Evolutionary conservation across 2,329 filamentous ascomycete species (phyloP), one percentile per base, ranked within the genome.

Genomic region (Pestalotiopsis sp.): DNA sequence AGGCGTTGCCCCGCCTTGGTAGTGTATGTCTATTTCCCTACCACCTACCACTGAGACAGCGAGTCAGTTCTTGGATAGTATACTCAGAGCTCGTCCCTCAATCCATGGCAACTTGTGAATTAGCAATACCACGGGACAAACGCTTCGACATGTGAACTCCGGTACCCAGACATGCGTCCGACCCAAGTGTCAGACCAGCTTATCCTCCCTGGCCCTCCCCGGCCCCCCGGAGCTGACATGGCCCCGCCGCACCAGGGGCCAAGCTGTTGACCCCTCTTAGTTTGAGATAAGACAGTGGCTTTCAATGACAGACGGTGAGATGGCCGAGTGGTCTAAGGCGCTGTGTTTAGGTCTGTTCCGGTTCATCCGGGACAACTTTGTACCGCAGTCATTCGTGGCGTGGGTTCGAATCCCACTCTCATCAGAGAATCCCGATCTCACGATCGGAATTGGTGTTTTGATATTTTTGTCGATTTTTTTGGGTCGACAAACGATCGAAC

Each of bases 351-450:
- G 59, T 62, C 45, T n/a, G 45, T 17, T 52, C 20, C 45, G n/a
- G 31, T 20, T n/a, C 6, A 9, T 11, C 20, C 6, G 45, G 20
- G 45, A n/a, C 45, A n/a, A 52, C 69, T 73, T 67, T 70, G 66
- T 73, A 72, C 78, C 78, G 79, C 77, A 77, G 75, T 81, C 73
- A 72, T 76, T 78, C 79, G 78, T 80, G 82, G 82, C 83, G 82
- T 78, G 82, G 82, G 84, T 85, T 86, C 84, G 83, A 86, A 84
- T 82, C 84, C 82, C 82, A 81, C 79, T 81, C 78, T 81, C 82
- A 84, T 73, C 72, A 69, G 45, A 11, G 11, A 52, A 52, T 20
- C 14, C 17, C 1, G 45, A 52, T 23, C n/a, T 52, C 45, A n/a
- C 45, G 45, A 23, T 52, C 5, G 7, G 11, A 20, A 7, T n/a